phyloP scores from a whole-genome alignment of 305 asterid genomes.

The Plantago rigida region DNA sequence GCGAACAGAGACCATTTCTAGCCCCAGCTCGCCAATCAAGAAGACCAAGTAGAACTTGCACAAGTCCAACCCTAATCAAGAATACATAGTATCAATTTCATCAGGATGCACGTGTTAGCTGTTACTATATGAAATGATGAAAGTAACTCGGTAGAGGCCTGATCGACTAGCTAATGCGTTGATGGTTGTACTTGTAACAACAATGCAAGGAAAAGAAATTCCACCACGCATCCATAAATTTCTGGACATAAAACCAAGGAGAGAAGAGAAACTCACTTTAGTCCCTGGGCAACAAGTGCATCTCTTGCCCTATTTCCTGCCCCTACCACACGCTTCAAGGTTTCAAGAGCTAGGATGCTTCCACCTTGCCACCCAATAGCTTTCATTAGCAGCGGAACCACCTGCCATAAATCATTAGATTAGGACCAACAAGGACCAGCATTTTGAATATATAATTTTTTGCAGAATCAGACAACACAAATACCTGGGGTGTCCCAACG shows the following conservation, averaged over 20 bases:
- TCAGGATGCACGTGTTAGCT: background rate
- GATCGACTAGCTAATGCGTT: no score
- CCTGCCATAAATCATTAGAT: constrained; percentile 43
- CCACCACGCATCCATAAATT: constrained; percentile 13
- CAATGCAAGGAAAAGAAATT: background rate
- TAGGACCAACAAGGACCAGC: constrained; percentile 11
- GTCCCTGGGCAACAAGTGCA: constrained; percentile 98
- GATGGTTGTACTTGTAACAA: no score
- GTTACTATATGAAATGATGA: no score
- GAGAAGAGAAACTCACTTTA: constrained; percentile 49
- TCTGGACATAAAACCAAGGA: constrained; percentile 5
- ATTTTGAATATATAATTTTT: constrained; percentile 14
- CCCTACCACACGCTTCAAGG: constrained; percentile 87
- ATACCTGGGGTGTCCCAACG: constrained; percentile 92
- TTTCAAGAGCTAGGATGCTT: constrained; percentile 97
- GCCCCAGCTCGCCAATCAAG: constrained; percentile 99
- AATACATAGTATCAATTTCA: constrained; percentile 21
- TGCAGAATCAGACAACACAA: constrained; percentile 6
- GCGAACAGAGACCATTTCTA: constrained; percentile 66
- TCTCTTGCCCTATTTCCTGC: constrained; percentile 98
- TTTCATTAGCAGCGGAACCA: constrained; percentile 95
- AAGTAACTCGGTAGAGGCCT: no score
- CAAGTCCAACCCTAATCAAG: constrained; percentile 81
- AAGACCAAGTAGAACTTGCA: constrained; percentile 94
- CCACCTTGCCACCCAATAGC: constrained; percentile 99